Conservation (phyloP, 2,329 filamentous ascomycete genomes). For the Stachybotrys echinatus region DNA sequence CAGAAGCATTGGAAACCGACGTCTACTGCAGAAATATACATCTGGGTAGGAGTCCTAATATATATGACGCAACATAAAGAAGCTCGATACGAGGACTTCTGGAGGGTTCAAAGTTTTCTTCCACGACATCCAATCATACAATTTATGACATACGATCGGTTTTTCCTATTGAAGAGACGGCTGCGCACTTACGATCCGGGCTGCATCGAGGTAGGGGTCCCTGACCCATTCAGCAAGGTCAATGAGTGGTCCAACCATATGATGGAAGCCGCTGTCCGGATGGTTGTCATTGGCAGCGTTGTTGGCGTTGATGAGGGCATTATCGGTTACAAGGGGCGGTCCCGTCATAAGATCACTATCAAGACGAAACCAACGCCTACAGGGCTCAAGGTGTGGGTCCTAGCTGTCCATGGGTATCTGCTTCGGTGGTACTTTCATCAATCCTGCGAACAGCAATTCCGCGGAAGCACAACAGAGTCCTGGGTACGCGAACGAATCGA, state of each 20-base stretch:
- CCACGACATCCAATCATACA: background rate
- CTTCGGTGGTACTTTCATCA: conserved; percentile 4
- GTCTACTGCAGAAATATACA: background rate
- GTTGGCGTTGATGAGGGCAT: background rate
- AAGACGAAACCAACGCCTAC: conserved; percentile 1
- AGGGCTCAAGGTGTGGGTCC: background rate
- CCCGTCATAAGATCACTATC: conserved; percentile 2
- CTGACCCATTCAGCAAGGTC: background rate
- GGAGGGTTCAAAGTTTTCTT: background rate
- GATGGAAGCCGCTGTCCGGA: conserved; percentile 1
- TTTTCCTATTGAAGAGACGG: conserved; percentile 1
- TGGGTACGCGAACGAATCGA: too few relatives aligned
- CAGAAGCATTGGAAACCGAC: background rate
- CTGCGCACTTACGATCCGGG: background rate
- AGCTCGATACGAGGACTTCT: background rate
- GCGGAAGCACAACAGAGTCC: too few relatives aligned
- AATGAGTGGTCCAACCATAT: background rate
- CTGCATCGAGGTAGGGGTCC: background rate
- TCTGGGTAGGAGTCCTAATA: background rate
- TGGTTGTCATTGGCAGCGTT: conserved; percentile 2
- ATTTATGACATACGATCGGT: background rate
- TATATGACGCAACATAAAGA: background rate
- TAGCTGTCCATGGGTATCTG: background rate
- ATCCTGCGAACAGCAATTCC: background rate
- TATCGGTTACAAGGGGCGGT: background rate